A percentile compares a stretch with the other conserved stretches of the same genome.
phyloP scores from a whole-genome alignment of 495 filamentous ascomycete species.

The Amphirosellinia nigrospora region DNA sequence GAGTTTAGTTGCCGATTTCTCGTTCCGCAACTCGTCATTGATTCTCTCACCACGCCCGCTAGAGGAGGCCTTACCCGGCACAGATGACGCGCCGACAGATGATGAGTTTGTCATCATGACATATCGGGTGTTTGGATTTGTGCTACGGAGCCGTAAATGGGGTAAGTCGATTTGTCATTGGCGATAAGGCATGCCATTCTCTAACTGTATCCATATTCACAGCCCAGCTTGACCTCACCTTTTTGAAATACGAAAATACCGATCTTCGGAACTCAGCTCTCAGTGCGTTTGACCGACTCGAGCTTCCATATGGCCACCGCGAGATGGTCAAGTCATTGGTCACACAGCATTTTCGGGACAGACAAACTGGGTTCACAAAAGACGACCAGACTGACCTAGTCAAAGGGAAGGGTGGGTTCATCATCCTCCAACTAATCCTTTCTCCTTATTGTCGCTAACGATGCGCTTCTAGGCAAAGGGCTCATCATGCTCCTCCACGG shows the following conservation, averaged over 20 bases:
- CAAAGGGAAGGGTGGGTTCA: conserved; percentile 45
- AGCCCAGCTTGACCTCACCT: conserved; percentile 35
- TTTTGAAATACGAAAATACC: conserved; percentile 22
- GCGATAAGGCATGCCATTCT: background rate
- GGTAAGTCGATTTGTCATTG: conserved; percentile 27
- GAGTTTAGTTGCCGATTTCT: conserved; percentile 28
- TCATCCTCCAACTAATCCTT: background rate
- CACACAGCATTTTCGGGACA: conserved; percentile 49
- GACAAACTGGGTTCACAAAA: conserved; percentile 28
- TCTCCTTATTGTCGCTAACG: too few species aligned
- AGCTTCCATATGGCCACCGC: conserved; percentile 43
- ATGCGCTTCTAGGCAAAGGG: conserved; percentile 37
- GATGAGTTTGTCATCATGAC: conserved; percentile 50
- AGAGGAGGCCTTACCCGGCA: background rate
- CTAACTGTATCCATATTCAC: background rate
- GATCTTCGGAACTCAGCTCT: conserved; percentile 6
- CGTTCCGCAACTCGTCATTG: conserved; percentile 23
- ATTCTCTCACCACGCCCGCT: background rate
- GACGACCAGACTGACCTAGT: conserved; percentile 46
- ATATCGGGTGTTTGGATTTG: conserved; percentile 50
- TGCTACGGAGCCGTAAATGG: conserved; percentile 52
- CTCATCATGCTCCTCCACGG: conserved; percentile 53
- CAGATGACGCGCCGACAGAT: conserved; percentile 22
- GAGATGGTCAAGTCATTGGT: conserved; percentile 46
- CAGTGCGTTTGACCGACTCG: conserved; percentile 46